Conservation (phyloP, 1,139 yeast species). For the Geotrichum armillariae region DNA sequence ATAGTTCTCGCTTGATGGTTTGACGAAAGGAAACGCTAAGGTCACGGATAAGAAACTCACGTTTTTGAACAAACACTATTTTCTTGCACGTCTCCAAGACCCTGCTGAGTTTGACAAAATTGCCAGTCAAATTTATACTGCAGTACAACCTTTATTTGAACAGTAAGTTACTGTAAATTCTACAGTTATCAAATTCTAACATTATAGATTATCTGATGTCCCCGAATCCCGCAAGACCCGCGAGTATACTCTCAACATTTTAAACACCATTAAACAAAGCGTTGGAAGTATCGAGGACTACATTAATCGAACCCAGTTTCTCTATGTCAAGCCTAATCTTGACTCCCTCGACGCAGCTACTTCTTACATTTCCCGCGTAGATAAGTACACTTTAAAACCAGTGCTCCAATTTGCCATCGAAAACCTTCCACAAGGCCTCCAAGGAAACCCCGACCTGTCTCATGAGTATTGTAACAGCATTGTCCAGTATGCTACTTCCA, state of each 20-base stretch:
- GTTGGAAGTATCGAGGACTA: constrained; percentile 29
- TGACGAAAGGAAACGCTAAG: constrained; percentile 92
- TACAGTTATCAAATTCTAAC: neutral
- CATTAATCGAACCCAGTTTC: constrained; percentile 24
- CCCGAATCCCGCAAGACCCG: constrained; percentile 14
- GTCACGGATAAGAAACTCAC: constrained; percentile 75
- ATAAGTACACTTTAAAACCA: neutral
- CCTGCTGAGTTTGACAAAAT: constrained; percentile 24
- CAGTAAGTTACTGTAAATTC: constrained; percentile 2
- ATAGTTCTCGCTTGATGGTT: constrained; percentile 55
- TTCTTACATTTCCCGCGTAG: constrained; percentile 7
- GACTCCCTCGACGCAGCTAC: constrained; percentile 36
- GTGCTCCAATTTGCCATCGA: constrained; percentile 2
- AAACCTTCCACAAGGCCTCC: constrained; percentile 3
- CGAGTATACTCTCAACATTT: constrained; percentile 27
- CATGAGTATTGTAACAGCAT: constrained; percentile 13
- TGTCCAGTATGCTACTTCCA: constrained; percentile 1
- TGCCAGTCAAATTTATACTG: constrained; percentile 18
- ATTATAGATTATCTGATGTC: constrained; percentile 24
- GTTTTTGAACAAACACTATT: constrained; percentile 72
- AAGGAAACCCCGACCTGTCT: constrained; percentile 4
- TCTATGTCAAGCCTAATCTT: constrained; percentile 26
- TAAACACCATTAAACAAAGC: constrained; percentile 25
- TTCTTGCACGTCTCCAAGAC: constrained; percentile 33
- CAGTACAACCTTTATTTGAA: constrained; percentile 23